phyloP scores from a whole-genome alignment of 345 rosid genomes.

The Mallotus nudiflorus region DNA sequence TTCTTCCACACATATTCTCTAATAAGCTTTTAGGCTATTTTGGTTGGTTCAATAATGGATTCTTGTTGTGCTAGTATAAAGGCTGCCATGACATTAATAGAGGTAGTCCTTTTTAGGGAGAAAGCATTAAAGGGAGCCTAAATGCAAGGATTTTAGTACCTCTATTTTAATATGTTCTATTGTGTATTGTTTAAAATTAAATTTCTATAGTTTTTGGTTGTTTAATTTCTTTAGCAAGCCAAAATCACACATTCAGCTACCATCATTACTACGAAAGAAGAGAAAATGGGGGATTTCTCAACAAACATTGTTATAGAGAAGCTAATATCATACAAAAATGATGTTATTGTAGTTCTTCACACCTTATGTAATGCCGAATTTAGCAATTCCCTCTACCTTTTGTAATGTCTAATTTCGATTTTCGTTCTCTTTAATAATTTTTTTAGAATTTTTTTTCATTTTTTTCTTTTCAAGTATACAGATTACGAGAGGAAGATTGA shows the following conservation, averaged over 20 bases:
- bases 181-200: too few species aligned
- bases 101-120: too few species aligned
- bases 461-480: conserved; percentile 17
- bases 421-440: not conserved
- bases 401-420: conserved; percentile 40
- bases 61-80: too few species aligned
- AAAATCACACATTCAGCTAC: not conserved
- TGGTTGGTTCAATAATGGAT: too few species aligned
- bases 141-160: too few species aligned
- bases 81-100: too few species aligned
- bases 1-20: too few species aligned
- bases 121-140: too few species aligned
- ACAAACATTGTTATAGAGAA: conserved; percentile 46
- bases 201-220: too few species aligned
- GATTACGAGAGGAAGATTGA: conserved; percentile 54
- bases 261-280: too few species aligned
- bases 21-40: too few species aligned
- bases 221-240: not conserved
- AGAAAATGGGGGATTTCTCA: conserved; percentile 48
- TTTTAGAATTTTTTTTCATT: not conserved
- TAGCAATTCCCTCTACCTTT: conserved; percentile 30
- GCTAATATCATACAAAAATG: conserved; percentile 54
- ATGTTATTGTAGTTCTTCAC: conserved; percentile 51
- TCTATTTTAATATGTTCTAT: too few species aligned
- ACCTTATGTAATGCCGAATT: conserved; percentile 51